A percentile compares a stretch with the other conserved stretches of the same genome.
Evolutionary conservation across 208 protist genomes (phyloP).

Genomic region (Trypanosoma lewisi): DNA sequence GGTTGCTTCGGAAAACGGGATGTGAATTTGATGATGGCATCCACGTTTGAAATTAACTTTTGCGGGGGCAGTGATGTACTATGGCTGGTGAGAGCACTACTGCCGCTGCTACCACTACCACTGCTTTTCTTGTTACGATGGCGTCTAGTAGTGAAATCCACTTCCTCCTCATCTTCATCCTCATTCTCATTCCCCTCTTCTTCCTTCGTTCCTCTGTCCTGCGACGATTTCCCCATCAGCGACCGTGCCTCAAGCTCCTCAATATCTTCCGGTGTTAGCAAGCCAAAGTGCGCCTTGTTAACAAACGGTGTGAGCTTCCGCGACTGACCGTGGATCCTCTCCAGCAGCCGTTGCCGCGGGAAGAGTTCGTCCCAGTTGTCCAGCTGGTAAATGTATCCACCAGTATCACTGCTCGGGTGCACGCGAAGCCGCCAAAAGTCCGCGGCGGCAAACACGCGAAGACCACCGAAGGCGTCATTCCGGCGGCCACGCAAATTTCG

Average conservation of each 20-base stretch:
- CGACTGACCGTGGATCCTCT: conserved; percentile 46
- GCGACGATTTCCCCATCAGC: conserved; percentile 26
- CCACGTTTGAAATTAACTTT: conserved; percentile 60
- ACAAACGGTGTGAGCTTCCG: conserved; percentile 49
- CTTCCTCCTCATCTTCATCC: conserved; percentile 17
- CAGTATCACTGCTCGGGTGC: conserved; percentile 74
- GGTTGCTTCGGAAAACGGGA: conserved; percentile 80
- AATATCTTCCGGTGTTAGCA: conserved; percentile 60
- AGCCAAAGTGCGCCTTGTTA: conserved; percentile 60
- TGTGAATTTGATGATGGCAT: conserved; percentile 53
- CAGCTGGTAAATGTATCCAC: conserved; percentile 82
- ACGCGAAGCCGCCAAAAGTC: conserved; percentile 87
- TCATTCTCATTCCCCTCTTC: conserved; percentile 13
- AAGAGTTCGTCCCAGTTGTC: conserved; percentile 69
- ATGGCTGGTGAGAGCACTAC: background rate
- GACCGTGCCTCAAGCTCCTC: conserved; percentile 59
- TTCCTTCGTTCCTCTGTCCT: background rate
- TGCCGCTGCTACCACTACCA: background rate
- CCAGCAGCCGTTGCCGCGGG: conserved; percentile 68
- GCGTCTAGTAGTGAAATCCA: conserved; percentile 6
- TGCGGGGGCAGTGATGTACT: conserved; percentile 5
- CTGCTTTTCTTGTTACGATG: conserved; percentile 13
- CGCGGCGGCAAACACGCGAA: conserved; percentile 77
- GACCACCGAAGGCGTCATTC: conserved; percentile 66
- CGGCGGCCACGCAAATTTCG: conserved; percentile 44